These are phyloP conservation scores for Ophiocordyceps camponoti-saundersi DNA, from an alignment of 2,329 filamentous ascomycete species.

Conservation along the genomic window DNA sequence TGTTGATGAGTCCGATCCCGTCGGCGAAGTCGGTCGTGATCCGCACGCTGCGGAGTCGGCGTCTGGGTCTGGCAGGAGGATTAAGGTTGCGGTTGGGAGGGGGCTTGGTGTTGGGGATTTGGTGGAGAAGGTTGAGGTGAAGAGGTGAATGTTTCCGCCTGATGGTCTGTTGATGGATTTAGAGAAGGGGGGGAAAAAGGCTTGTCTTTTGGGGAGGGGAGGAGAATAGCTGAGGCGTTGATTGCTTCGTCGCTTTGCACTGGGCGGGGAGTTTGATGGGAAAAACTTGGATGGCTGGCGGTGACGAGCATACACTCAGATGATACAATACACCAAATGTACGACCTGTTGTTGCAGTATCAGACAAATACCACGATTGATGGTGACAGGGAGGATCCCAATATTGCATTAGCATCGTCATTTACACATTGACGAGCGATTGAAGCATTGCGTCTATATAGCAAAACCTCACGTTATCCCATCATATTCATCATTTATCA, in stretches of 20 bases:
- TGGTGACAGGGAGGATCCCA: too few species aligned
- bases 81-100: slow-evolving; percentile 74
- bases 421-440: too few species aligned
- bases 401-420: too few species aligned
- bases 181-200: too few species aligned
- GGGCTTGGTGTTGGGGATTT: slow-evolving; percentile 62
- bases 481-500: neutral
- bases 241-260: neutral
- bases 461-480: neutral
- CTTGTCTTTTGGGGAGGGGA: neutral
- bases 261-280: neutral
- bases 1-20: slow-evolving; percentile 51
- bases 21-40: slow-evolving; percentile 45
- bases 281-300: neutral
- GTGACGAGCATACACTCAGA: neutral
- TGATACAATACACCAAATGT: neutral
- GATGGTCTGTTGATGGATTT: too few species aligned
- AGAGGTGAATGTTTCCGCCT: too few species aligned
- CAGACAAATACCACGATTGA: too few species aligned
- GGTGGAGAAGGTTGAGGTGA: slow-evolving; percentile 51
- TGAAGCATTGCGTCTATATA: too few species aligned
- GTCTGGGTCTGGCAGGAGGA: slow-evolving; percentile 36
- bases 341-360: neutral
- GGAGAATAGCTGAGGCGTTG: neutral
- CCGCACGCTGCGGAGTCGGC: slow-evolving; percentile 12